Evolutionary conservation across 1,284 basidiomycete species (phyloP).

Genomic region (Gomphus sp.): DNA sequence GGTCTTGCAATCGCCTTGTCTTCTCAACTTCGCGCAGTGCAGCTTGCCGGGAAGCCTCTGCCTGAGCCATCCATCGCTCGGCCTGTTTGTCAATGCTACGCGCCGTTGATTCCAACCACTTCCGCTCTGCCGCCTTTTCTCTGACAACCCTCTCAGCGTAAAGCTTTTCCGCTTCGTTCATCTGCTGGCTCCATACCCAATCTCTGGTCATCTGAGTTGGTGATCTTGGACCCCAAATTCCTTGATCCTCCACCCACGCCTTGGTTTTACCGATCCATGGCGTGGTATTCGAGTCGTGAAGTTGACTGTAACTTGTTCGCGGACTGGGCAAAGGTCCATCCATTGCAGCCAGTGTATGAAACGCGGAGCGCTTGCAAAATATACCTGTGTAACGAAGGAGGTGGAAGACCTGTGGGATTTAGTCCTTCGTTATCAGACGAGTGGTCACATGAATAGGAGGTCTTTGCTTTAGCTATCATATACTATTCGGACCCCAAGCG

Average conservation of each 20-base stretch:
- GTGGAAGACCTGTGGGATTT: neutral
- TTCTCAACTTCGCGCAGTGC: conserved; percentile 27
- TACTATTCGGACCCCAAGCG: neutral
- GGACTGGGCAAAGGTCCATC: neutral
- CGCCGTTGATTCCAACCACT: conserved; percentile 7
- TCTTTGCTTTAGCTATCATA: neutral
- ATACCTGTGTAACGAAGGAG: neutral
- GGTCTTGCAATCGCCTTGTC: conserved; percentile 20
- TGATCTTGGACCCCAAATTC: neutral
- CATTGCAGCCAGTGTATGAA: neutral
- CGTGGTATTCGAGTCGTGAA: neutral
- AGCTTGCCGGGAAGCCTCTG: conserved; percentile 18
- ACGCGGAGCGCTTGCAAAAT: neutral
- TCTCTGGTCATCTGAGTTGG: conserved; percentile 1
- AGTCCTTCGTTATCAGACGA: neutral
- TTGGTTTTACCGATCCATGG: conserved; percentile 5
- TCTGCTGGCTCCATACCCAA: conserved; percentile 4
- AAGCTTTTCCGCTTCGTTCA: neutral
- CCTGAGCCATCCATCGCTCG: conserved; percentile 41
- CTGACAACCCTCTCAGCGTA: neutral
- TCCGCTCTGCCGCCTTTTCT: conserved; percentile 6
- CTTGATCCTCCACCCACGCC: conserved; percentile 7
- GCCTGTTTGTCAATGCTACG: conserved; percentile 33
- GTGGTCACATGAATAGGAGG: neutral
- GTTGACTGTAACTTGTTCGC: neutral